Evolutionary conservation across 1,139 yeast species (phyloP).

Genomic region (Zygoascus sp.): DNA sequence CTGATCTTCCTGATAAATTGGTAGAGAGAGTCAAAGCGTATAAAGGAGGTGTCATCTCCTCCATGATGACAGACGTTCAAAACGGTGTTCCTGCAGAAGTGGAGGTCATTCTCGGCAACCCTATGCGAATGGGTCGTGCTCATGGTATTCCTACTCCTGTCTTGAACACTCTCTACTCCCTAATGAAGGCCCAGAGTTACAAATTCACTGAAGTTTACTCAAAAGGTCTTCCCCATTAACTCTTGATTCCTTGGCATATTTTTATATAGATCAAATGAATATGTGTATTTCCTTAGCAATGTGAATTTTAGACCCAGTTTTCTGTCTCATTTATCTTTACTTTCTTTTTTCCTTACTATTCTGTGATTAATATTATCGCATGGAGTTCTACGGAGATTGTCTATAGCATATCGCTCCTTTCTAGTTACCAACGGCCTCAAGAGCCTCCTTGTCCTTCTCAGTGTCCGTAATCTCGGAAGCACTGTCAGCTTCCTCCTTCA

Average conservation of each 20-base stretch:
- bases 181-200: constrained; percentile 23
- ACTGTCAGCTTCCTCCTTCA: background rate
- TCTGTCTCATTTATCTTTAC: background rate
- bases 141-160: constrained; percentile 53
- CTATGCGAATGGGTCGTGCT: constrained; percentile 49
- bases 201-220: constrained; percentile 8
- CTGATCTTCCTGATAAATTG: constrained; percentile 41
- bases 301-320: too few relatives aligned
- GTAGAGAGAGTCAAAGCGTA: constrained; percentile 35
- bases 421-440: background rate
- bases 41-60: constrained; percentile 33
- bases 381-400: background rate
- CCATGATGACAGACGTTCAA: constrained; percentile 60
- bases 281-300: too few relatives aligned
- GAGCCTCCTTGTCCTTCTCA: constrained; percentile 3
- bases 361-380: too few relatives aligned
- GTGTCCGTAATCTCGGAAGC: background rate
- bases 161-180: constrained; percentile 46
- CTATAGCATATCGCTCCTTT: background rate
- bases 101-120: constrained; percentile 61
- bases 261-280: background rate
- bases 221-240: constrained; percentile 1
- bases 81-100: constrained; percentile 59
- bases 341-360: too few relatives aligned
- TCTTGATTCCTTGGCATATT: background rate